phyloP scores from a whole-genome alignment of 805 yeast species.

The Brettanomyces naardenensis region DNA sequence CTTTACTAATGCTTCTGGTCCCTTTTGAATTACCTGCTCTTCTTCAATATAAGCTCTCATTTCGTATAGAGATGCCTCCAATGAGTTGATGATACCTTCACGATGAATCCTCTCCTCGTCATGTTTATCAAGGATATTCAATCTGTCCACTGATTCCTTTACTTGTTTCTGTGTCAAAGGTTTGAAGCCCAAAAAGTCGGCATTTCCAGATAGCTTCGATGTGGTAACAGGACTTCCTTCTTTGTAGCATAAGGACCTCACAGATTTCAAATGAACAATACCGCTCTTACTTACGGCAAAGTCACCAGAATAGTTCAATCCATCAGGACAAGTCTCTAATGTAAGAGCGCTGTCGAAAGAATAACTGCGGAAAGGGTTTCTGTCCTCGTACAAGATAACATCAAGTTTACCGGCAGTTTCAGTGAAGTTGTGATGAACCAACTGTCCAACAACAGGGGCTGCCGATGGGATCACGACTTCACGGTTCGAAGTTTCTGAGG shows the following conservation, averaged over 20 bases:
- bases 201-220: neutral
- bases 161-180: constrained; percentile 18
- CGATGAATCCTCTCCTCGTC: constrained; percentile 48
- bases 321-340: neutral
- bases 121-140: constrained; percentile 42
- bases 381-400: neutral
- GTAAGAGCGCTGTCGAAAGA: neutral
- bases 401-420: neutral
- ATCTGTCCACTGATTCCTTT: constrained; percentile 35
- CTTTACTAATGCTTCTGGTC: constrained; percentile 33
- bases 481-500: neutral
- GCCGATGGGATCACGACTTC: neutral
- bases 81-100: constrained; percentile 54
- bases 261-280: neutral
- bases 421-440: neutral
- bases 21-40: constrained; percentile 35
- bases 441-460: neutral
- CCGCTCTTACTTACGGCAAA: neutral
- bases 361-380: neutral
- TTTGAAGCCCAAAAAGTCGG: neutral
- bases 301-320: neutral
- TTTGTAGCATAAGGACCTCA: neutral
- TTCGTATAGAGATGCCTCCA: constrained; percentile 69
- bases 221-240: neutral
- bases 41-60: constrained; percentile 55